Conservation (phyloP, 805 yeast genomes). For the Spathaspora boniae region DNA sequence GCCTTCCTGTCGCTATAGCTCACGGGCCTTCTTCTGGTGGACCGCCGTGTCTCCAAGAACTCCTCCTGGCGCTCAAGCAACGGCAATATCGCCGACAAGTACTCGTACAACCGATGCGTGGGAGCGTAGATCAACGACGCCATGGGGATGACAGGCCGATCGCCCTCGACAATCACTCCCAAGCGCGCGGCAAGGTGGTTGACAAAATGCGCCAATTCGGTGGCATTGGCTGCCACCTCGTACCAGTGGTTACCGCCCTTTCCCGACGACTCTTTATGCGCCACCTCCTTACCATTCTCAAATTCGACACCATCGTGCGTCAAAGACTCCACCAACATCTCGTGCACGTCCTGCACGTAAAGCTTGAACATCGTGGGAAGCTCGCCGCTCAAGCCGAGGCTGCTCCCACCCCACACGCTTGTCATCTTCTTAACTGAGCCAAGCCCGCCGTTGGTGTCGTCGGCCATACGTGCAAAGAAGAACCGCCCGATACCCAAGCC, state of each 20-base stretch:
- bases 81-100: constrained; percentile 25
- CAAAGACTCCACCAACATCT: constrained; percentile 26
- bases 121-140: constrained; percentile 7
- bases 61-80: constrained; percentile 25
- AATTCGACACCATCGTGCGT: constrained; percentile 32
- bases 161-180: constrained; percentile 14
- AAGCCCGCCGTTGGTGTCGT: constrained; percentile 33
- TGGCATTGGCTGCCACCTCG: constrained; percentile 32
- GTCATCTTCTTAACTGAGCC: constrained; percentile 32
- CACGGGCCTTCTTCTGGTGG: constrained; percentile 16
- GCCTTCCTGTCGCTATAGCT: constrained; percentile 18
- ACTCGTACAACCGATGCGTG: constrained; percentile 22
- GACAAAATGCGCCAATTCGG: constrained; percentile 26
- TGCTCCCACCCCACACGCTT: constrained; percentile 14
- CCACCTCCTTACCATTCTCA: constrained; percentile 30
- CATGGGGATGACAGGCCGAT: constrained; percentile 7
- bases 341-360: constrained; percentile 40
- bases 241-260: constrained; percentile 30
- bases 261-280: no score
- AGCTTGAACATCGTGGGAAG: constrained; percentile 32
- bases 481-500: constrained; percentile 41
- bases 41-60: constrained; percentile 9
- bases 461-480: constrained; percentile 35
- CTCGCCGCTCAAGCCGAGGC: constrained; percentile 4
- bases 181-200: constrained; percentile 20